Evolutionary conservation across 2,329 filamentous ascomycete species (phyloP), one percentile per base, ranked within the genome.

Genomic region (Verticillium nubilum): DNA sequence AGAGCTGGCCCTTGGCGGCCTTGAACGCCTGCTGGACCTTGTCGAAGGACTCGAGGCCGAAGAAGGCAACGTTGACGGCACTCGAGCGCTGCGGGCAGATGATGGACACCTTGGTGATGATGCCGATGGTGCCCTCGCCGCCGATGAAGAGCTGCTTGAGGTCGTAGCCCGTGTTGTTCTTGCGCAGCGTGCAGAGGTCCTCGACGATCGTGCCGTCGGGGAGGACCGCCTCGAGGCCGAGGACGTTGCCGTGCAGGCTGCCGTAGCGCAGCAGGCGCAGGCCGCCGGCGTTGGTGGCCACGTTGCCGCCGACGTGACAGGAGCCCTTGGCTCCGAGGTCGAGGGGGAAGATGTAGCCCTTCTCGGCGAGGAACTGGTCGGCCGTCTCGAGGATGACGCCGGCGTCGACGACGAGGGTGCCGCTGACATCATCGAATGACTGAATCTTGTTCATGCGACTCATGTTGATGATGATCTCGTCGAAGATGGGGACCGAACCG

Each of bases 111-210:
- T 86, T 93, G 19, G 95, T 99, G 68, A 99, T 90, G 68, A 98
- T 90, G 58, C 95, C 95, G 63, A 98, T 89, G 5, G 95, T 98
- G 26, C 95, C 95, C 75, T 99, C 95, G 31, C 88, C 91, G 53
- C 95, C 95, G 68, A 99, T 96, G 73, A 99, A 97, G 35, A 97
- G 84, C 75, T 97, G 94, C 80, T 97, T 97, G 60, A 97, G 76
- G 72, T 99, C 96, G 75, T 98, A 99, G 28, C 95, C 95, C 2
- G 95, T 99, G 78, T 99, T 99, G 81, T 99, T 98, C 81, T 99
- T 99, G 66, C 95, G 87, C 60, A 99, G 80, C 61, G 85, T 93
- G 66, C 86, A 89, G 31, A 99, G 86, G 67, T 97, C 92, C 67
- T 98, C 87, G 53, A 99, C 82, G 66, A 99, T 84, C 6, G 92